These are phyloP conservation scores for Fagopyrum esculentum DNA, from an alignment of 148 eudicot genomes.

Conservation along the genomic window DNA sequence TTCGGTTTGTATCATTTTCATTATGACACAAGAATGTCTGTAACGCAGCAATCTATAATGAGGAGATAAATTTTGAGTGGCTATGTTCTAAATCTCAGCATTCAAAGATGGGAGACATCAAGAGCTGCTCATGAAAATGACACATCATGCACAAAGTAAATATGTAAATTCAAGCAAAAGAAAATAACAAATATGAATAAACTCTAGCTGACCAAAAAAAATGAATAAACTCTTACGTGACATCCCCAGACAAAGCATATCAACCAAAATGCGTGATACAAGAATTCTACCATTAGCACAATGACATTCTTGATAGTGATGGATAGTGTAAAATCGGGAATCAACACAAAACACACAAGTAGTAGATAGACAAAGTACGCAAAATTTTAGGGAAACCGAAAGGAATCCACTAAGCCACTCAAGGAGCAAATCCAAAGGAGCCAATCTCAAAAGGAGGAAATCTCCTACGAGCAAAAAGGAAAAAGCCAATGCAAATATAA, in stretches of 20 bases:
- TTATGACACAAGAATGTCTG: background rate
- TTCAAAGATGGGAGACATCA: background rate
- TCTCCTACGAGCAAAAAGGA: background rate
- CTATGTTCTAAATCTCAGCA: background rate
- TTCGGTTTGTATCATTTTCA: too few species aligned
- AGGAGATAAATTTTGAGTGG: background rate
- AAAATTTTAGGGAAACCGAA: too few species aligned
- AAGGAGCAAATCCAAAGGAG: too few species aligned
- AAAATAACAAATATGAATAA: too few species aligned
- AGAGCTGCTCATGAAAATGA: background rate
- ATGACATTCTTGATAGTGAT: background rate
- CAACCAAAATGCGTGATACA: background rate
- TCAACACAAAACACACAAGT: background rate
- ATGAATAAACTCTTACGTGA: too few species aligned
- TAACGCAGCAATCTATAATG: background rate
- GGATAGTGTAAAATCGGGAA: background rate
- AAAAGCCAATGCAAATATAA: too few species aligned
- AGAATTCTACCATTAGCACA: background rate
- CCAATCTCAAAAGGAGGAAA: too few species aligned
- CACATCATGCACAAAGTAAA: background rate
- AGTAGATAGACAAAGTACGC: background rate
- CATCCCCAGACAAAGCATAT: too few species aligned
- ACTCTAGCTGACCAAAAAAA: too few species aligned
- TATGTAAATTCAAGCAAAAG: background rate
- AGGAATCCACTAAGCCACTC: too few species aligned